Base-by-base conservation (phyloP, 2,329 filamentous ascomycete species). In the Camptophora hylomeconis region DNA sequence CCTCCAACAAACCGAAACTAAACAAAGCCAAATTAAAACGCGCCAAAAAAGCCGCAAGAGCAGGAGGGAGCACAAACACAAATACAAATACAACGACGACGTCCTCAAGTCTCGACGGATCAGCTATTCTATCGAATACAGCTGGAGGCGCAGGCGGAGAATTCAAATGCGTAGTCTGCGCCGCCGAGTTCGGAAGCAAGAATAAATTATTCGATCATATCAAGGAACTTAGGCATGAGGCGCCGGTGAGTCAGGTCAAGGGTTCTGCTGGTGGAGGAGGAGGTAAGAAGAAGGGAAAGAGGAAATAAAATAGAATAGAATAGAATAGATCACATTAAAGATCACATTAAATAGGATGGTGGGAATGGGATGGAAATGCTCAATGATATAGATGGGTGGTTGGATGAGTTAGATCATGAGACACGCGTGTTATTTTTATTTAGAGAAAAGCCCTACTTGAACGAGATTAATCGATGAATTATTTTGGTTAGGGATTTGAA, bases 131-230 rank as follows among this genome's bases (percentile, higher is more conserved):
- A n/a, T 23, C 10, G 7, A 20, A 10, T 12, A 15, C 10, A 5
- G 27, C 19, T 11, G 19, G 24, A 11, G 12, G 20, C 8, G 10
- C 23, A 7, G n/a, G 14, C 5, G 27, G 20, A 4, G 41, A 72
- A 17, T 69, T 81, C 30, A 75, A 75, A 44, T 95, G 89, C 49
- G 69, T 78, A 3, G 69, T 74, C 4, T 95, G 89, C 53, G 69
- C 73, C 41, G 82, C 80, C 41, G 67, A 58, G 0, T 98, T 95
- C 57, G 72, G 69, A 0, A 82, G 77, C 2, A 76, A 73, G 41
- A 78, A 70, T 5, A 74, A 72, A 40, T 54, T 92, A 11, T 87
- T 87, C 49, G 60, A 68, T 29, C 83, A 92, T 51, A 64, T 89
- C 33, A 69, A 72, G 37, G 67, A 74, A 7, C 54, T 69, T 11